Conservation (phyloP, 352 stramenopile genomes). For the Ophiocytium majus region DNA sequence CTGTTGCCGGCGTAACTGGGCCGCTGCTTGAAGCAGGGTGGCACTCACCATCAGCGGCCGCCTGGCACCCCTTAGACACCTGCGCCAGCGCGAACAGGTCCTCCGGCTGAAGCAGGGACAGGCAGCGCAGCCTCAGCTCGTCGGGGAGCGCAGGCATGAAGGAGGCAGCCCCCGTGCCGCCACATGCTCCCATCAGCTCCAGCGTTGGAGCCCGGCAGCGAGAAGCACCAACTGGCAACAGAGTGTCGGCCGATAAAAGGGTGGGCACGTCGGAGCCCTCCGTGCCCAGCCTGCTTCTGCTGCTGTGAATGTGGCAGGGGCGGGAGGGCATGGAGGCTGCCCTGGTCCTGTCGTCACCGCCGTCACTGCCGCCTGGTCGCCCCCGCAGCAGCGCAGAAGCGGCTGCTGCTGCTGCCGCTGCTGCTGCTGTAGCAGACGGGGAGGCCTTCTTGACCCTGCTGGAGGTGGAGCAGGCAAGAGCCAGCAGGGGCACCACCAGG, state of each 20-base stretch:
- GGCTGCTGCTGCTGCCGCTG: too few species aligned
- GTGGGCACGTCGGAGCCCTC: too few species aligned
- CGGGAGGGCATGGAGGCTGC: background rate
- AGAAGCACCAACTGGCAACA: too few species aligned
- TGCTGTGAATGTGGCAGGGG: background rate
- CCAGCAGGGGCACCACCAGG: background rate
- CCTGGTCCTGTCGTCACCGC: background rate
- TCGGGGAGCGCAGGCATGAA: background rate
- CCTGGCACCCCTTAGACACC: background rate
- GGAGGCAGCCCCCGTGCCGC: background rate
- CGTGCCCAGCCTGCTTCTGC: background rate
- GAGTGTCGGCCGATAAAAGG: too few species aligned
- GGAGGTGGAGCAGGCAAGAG: background rate
- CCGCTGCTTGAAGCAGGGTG: too few species aligned
- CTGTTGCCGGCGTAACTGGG: too few species aligned
- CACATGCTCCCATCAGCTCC: background rate
- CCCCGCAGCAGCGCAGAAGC: too few species aligned
- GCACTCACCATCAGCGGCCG: background rate
- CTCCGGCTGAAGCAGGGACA: background rate
- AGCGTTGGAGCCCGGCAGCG: too few species aligned
- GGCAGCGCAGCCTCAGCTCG: background rate
- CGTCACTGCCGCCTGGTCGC: too few species aligned
- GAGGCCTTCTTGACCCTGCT: background rate
- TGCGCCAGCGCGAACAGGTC: background rate
- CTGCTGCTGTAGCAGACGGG: too few species aligned